These are phyloP conservation scores for Lantana camara DNA, from an alignment of 257 asterid genomes.

Conservation along the genomic window DNA sequence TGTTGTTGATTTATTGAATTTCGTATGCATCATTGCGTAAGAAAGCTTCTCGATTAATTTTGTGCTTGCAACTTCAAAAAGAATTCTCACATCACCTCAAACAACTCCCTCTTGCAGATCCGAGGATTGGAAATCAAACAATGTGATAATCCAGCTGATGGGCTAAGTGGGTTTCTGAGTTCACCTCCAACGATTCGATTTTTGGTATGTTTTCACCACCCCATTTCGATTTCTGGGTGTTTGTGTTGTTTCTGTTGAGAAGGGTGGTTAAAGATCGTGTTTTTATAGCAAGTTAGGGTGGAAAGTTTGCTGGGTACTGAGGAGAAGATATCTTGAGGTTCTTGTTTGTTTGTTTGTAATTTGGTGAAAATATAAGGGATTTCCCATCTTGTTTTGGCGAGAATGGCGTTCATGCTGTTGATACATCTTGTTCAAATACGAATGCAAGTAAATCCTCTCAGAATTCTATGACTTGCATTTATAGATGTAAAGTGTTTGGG, in stretches of 20 bases:
- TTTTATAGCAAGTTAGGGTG: slow-evolving; percentile 10
- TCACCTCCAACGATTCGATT: slow-evolving; percentile 25
- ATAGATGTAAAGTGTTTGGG: slow-evolving; percentile 62
- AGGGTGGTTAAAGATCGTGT: slow-evolving; percentile 26
- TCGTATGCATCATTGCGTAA: no score
- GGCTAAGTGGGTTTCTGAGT: slow-evolving; percentile 28
- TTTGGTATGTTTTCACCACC: slow-evolving; percentile 33
- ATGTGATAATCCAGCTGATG: not conserved
- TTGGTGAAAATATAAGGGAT: slow-evolving; percentile 62
- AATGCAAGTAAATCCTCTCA: slow-evolving; percentile 62
- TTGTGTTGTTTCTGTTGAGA: slow-evolving; percentile 6
- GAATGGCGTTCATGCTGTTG: slow-evolving; percentile 92
- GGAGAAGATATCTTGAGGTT: not conserved
- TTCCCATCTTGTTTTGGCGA: slow-evolving; percentile 96
- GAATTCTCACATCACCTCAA: slow-evolving; percentile 24
- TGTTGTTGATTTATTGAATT: no score
- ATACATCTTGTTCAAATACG: slow-evolving; percentile 67
- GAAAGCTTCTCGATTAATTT: no score
- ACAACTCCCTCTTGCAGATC: slow-evolving; percentile 4
- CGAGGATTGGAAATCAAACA: slow-evolving; percentile 2
- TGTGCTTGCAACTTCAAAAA: slow-evolving; percentile 34
- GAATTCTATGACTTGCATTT: slow-evolving; percentile 69
- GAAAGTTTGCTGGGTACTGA: not conserved
- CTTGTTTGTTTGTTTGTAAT: not conserved
- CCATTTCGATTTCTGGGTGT: slow-evolving; percentile 27